Evolutionary conservation across 192 early-diverging fungal genomes (phyloP), one percentile per base, ranked within the genome.

Genomic region (Allomyces macrogynus): DNA sequence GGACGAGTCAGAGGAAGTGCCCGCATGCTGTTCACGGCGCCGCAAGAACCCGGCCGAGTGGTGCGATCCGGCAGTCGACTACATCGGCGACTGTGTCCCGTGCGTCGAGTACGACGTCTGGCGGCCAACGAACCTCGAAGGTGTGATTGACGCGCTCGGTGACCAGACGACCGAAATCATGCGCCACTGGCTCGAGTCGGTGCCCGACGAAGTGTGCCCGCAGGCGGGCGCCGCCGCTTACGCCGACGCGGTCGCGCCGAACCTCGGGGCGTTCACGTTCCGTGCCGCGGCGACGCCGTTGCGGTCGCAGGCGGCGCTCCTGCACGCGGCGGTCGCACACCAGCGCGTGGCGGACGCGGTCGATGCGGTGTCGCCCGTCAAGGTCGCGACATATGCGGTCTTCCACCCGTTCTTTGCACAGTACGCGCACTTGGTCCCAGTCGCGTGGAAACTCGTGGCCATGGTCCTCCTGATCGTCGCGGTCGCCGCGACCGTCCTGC

Each of bases 321-420:
- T 85, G 43, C 70, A 68, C 22, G 84, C 79, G 8, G 79, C 79
- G 67, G 75, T 69, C 43, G 73, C 77, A 3, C 79, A 79, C 5
- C 76, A 77, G 57, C 78, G 84, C 26, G 81, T 85, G 43, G 75
- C 82, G n/a, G 67, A 77, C 1, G 70, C 76, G 10, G 68, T 82
- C 1, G 70, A 71, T 26, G 62, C 67, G 20, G 66, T 76, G 8
- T 72, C 68, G 7, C 76, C 72, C 1, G 24, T 80, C 4, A 71
- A 71, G 18, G 80, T 85, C 5, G 83, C 78, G 61, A 78, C 82
- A 0, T 85, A 85, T 63, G 82, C 81, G 0, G 72, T 84, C 5
- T 84, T 81, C 66, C 83, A 85, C 65, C 75, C 83, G 61, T 85
- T 85, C 68, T 85, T 85, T 69, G 84, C 81, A 65, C 84, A 85